Evolutionary conservation across 2,329 filamentous ascomycete species (phyloP).

Genomic region (Parafenestella ontariensis): DNA sequence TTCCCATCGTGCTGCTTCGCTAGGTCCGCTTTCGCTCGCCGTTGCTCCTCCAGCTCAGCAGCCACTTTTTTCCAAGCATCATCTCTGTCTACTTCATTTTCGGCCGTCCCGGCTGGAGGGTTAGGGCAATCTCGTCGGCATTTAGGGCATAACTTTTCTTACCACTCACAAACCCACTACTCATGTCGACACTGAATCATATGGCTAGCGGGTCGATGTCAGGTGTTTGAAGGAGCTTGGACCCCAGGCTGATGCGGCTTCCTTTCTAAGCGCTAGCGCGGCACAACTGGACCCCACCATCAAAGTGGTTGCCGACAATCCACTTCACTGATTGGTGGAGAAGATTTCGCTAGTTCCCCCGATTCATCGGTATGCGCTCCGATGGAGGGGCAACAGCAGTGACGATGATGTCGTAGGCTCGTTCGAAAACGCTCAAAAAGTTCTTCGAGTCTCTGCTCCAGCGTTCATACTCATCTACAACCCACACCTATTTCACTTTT

Average conservation of each 20-base stretch:
- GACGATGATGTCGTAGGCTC: background rate
- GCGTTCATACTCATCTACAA: background rate
- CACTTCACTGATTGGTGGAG: constrained; percentile 7
- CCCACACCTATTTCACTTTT: constrained; percentile 5
- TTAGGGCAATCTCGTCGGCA: background rate
- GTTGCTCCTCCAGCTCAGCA: constrained; percentile 68
- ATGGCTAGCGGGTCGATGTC: too few relatives aligned
- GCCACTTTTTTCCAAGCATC: constrained; percentile 71
- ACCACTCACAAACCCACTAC: background rate
- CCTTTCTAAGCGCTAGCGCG: constrained; percentile 14
- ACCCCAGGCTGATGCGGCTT: constrained; percentile 14
- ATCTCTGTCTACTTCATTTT: constrained; percentile 52
- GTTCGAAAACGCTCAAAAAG: background rate
- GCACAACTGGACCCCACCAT: too few relatives aligned
- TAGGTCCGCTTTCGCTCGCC: constrained; percentile 61
- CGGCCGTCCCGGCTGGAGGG: constrained; percentile 53
- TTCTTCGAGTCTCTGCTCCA: background rate
- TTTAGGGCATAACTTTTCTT: background rate
- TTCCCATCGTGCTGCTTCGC: constrained; percentile 61
- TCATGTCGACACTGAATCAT: background rate
- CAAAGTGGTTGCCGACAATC: too few relatives aligned
- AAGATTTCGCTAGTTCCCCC: background rate
- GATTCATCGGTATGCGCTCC: background rate
- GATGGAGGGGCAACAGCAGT: background rate
- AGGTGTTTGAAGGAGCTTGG: background rate